Conservation (phyloP, 1,284 basidiomycete genomes). For the Chalciporus piperatoides region DNA sequence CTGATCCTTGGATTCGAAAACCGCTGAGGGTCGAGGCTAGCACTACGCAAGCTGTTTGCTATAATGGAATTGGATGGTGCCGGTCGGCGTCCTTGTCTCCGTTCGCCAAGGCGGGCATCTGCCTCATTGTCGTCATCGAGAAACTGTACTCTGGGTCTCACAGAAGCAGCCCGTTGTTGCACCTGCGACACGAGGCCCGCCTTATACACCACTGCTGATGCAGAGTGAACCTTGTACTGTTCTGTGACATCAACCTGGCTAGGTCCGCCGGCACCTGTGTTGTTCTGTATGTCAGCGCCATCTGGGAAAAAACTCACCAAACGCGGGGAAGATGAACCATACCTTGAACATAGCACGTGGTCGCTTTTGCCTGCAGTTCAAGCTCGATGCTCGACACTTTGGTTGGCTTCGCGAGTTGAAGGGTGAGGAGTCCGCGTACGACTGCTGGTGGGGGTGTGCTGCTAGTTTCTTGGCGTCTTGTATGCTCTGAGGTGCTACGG, state of each 20-base stretch:
- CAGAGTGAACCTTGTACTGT: conserved; percentile 73
- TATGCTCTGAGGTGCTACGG: conserved; percentile 39
- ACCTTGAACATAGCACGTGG: conserved; percentile 84
- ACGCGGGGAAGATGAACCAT: not conserved
- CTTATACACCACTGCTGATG: conserved; percentile 73
- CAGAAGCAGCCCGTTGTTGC: conserved; percentile 9
- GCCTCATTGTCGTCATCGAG: conserved; percentile 1
- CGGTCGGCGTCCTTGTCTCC: not conserved
- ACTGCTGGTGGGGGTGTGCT: conserved; percentile 66
- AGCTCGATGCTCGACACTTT: conserved; percentile 85
- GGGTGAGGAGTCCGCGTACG: conserved; percentile 82
- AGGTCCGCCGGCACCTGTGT: conserved; percentile 75
- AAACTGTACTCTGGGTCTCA: conserved; percentile 14
- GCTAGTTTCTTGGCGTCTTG: conserved; percentile 41
- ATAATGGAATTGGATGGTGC: not conserved
- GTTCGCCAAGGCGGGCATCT: not conserved
- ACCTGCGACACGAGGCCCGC: conserved; percentile 35
- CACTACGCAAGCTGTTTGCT: conserved; percentile 7
- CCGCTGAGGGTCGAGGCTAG: conserved; percentile 16
- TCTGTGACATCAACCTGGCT: conserved; percentile 79
- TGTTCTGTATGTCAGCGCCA: not conserved
- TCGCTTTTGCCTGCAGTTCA: conserved; percentile 68
- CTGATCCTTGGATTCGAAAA: conserved; percentile 3
- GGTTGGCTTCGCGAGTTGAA: conserved; percentile 80
- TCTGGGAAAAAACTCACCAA: not conserved